Conservation (phyloP, 106 monocot genomes). For the Dendrobium huoshanense region DNA sequence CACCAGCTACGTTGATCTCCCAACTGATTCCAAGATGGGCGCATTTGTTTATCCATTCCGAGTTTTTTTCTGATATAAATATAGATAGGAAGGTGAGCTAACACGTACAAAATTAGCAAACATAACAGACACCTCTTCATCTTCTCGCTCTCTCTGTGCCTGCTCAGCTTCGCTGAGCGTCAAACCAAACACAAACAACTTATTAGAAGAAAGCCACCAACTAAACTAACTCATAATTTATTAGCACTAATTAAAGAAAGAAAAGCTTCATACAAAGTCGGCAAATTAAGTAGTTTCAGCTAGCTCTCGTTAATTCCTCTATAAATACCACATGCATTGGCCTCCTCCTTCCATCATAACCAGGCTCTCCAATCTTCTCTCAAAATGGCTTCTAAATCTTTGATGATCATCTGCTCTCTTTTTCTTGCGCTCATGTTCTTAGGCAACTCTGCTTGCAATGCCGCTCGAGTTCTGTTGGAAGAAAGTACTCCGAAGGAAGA, state of each 20-base stretch:
- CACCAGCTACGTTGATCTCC: too few species aligned
- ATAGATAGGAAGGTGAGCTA: too few species aligned
- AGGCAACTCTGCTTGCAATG: background rate
- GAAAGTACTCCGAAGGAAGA: background rate
- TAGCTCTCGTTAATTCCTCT: background rate
- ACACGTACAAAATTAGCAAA: too few species aligned
- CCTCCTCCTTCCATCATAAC: background rate
- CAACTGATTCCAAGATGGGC: too few species aligned
- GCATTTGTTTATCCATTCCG: too few species aligned
- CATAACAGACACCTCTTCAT: too few species aligned
- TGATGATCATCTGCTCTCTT: background rate
- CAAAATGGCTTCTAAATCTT: background rate
- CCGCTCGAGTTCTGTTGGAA: background rate
- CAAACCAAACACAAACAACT: background rate
- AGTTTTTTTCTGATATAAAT: too few species aligned
- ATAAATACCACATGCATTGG: background rate
- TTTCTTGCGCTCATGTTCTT: background rate
- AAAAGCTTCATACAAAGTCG: too few species aligned
- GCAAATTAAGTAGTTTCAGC: background rate
- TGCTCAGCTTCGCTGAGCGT: background rate
- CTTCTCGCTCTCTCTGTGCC: too few species aligned
- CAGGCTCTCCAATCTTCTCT: background rate
- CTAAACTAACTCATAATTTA: background rate
- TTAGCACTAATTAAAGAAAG: too few species aligned
- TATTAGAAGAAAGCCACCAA: background rate